phyloP scores from a whole-genome alignment of 2,329 filamentous ascomycete species.

The Karstenula rhodostoma region DNA sequence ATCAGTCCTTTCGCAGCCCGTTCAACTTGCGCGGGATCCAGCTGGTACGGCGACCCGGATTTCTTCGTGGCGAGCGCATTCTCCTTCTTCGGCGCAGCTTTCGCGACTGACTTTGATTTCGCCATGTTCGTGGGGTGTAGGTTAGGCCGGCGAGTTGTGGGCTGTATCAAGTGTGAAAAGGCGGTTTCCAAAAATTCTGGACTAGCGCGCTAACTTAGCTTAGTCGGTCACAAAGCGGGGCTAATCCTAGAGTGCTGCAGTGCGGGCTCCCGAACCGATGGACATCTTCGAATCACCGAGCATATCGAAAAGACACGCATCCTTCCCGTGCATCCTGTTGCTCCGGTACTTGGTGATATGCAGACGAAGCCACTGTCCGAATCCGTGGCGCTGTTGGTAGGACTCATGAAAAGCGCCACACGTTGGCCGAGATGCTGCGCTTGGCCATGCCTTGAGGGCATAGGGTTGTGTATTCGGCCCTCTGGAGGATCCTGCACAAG shows the following conservation, averaged over 20 bases:
- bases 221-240: too few relatives aligned
- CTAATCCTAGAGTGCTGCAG: conserved; percentile 16
- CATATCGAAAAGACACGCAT: too few relatives aligned
- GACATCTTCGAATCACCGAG: conserved; percentile 17
- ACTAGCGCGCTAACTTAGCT: too few relatives aligned
- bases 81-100: conserved; percentile 24
- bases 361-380: too few relatives aligned
- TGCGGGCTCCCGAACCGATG: conserved; percentile 20
- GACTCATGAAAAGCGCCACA: too few relatives aligned
- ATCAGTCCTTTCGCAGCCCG: conserved; percentile 68
- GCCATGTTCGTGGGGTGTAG: conserved; percentile 33
- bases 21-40: conserved; percentile 61
- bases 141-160: background rate
- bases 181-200: background rate
- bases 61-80: conserved; percentile 48
- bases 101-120: conserved; percentile 38
- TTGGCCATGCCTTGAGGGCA: too few relatives aligned
- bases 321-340: too few relatives aligned
- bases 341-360: too few relatives aligned
- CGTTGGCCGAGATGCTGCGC: too few relatives aligned
- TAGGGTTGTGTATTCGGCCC: too few relatives aligned
- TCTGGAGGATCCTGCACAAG: too few relatives aligned
- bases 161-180: background rate
- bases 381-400: too few relatives aligned
- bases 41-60: conserved; percentile 51